A percentile compares a stretch with the other conserved stretches of the same genome.
Conservation (phyloP, 2,329 filamentous ascomycete genomes). For the Cryphonectria naterciae region DNA sequence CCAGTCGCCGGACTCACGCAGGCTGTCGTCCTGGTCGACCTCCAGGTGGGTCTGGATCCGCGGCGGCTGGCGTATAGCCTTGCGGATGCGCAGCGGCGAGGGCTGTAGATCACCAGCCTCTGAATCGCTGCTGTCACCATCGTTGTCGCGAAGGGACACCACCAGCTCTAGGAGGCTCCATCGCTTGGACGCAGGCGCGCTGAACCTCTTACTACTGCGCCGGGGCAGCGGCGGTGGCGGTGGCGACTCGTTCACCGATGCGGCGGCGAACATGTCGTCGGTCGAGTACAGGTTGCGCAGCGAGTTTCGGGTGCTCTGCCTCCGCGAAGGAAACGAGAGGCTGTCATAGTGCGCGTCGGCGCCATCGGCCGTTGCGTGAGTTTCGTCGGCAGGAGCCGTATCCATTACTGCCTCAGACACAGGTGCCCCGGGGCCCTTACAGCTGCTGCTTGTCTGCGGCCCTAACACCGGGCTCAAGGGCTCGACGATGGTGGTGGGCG, state of each 20-base stretch:
- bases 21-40: not conserved
- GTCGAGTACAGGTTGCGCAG: slow-evolving; percentile 23
- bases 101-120: slow-evolving; percentile 6
- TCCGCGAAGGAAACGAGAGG: slow-evolving; percentile 3
- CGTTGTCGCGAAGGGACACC: slow-evolving; percentile 14
- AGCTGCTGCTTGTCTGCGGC: slow-evolving; percentile 19
- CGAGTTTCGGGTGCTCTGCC: slow-evolving; percentile 7
- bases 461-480: slow-evolving; percentile 15
- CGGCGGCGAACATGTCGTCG: slow-evolving; percentile 24
- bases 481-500: slow-evolving; percentile 21
- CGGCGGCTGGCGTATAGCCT: not conserved
- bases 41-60: not conserved
- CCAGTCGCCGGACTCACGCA: slow-evolving; percentile 22
- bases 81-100: slow-evolving; percentile 22
- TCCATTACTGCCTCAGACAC: not conserved
- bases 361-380: not conserved
- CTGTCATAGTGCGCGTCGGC: not conserved
- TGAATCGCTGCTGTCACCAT: slow-evolving; percentile 9
- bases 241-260: not conserved
- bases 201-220: slow-evolving; percentile 26
- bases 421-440: not conserved
- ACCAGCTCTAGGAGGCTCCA: slow-evolving; percentile 26
- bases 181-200: slow-evolving; percentile 9
- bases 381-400: not conserved
- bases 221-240: slow-evolving; percentile 23